A percentile compares a stretch with the other conserved stretches of the same genome.
Evolutionary conservation across 106 monocot species (phyloP).

Genomic region (Allium fistulosum): DNA sequence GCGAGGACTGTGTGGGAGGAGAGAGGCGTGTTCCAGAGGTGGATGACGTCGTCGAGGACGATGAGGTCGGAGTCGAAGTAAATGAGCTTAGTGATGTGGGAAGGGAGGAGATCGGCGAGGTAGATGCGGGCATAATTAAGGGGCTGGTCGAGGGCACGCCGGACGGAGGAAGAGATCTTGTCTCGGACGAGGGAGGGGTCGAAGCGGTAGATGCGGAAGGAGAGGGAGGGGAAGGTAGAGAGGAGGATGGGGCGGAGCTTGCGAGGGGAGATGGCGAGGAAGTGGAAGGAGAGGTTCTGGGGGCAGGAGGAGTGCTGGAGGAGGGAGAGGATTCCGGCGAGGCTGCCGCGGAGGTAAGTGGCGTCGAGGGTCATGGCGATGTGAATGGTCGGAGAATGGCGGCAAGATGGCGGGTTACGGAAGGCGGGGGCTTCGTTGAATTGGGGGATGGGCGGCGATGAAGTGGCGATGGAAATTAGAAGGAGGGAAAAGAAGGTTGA

Average conservation of each 20-base stretch:
- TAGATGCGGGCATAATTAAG: constrained; percentile 96
- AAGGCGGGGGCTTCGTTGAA: constrained; percentile 63
- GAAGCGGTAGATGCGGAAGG: constrained; percentile 53
- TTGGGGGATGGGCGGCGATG: constrained; percentile 12
- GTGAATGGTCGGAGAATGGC: constrained; percentile 26
- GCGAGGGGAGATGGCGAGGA: constrained; percentile 29
- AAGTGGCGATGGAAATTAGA: background rate
- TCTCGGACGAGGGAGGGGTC: constrained; percentile 46
- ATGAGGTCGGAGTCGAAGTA: constrained; percentile 89
- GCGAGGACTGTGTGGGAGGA: constrained; percentile 21
- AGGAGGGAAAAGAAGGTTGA: background rate
- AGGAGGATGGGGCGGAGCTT: constrained; percentile 28
- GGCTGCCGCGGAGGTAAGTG: constrained; percentile 79
- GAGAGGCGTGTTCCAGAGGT: constrained; percentile 43
- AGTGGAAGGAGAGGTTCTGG: constrained; percentile 54
- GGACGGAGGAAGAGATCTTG: constrained; percentile 77
- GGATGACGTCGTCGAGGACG: constrained; percentile 70
- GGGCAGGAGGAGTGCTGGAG: constrained; percentile 62
- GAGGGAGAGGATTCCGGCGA: constrained; percentile 58
- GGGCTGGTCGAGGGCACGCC: constrained; percentile 90
- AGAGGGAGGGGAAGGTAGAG: constrained; percentile 56
- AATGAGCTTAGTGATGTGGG: constrained; percentile 42
- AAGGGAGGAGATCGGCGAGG: constrained; percentile 49
- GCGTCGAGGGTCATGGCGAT: constrained; percentile 90
- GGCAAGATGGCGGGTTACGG: constrained; percentile 49